A percentile compares a stretch with the other conserved stretches of the same genome.
phyloP scores from a whole-genome alignment of 768 basidiomycete species.

The Rossbeevera mucosa region DNA sequence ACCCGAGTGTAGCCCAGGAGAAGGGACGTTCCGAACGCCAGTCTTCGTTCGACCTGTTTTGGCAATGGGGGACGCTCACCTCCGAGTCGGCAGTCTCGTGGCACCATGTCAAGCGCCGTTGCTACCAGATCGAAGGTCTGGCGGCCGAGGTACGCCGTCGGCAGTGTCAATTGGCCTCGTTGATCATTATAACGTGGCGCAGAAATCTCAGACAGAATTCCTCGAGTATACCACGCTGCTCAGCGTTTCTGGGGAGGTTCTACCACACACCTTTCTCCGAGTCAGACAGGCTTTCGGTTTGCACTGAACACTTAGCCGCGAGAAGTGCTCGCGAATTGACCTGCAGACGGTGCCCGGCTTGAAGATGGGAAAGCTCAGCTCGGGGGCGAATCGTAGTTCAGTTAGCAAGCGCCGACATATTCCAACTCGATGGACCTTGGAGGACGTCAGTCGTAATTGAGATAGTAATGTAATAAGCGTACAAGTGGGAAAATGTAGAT shows the following conservation, averaged over 20 bases:
- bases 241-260: neutral
- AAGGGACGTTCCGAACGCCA: conserved; percentile 32
- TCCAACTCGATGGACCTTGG: neutral
- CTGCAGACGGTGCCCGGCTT: neutral
- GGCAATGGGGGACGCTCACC: conserved; percentile 32
- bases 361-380: neutral
- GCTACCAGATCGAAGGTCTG: neutral
- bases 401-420: neutral
- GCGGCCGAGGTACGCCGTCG: conserved; percentile 8
- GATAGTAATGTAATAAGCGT: conserved; percentile 5
- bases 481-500: conserved; percentile 2
- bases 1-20: conserved; percentile 40
- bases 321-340: neutral
- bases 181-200: neutral
- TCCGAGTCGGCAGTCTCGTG: conserved; percentile 15
- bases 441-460: neutral
- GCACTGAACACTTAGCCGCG: too few relatives aligned
- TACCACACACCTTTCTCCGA: neutral
- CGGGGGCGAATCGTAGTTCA: neutral
- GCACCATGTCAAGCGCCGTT: neutral
- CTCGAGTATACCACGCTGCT: conserved; percentile 1
- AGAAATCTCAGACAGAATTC: neutral
- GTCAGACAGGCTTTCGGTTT: neutral
- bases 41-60: conserved; percentile 36
- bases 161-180: neutral